Evolutionary conservation across 1,284 basidiomycete genomes (phyloP), one percentile per base, ranked within the genome.

Genomic region (Ustilago shanxiensis): DNA sequence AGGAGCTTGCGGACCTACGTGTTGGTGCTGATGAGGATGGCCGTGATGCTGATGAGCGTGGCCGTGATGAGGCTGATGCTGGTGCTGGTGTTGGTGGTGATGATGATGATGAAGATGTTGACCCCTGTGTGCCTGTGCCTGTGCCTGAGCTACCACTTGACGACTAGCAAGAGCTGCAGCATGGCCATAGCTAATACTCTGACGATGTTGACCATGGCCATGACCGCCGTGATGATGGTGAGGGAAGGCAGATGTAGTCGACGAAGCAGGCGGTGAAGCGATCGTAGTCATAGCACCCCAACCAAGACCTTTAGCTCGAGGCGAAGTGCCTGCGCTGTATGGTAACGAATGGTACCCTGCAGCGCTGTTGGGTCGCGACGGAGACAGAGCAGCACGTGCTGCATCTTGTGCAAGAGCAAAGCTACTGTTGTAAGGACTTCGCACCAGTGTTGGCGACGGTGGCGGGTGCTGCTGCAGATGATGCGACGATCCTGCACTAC

Each of bases 261-360:
- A 45, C 1, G 68, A 58, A 13, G 56, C 26, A 20, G 64, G 64
- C 13, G 67, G 65, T 45, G 66, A 61, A 41, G 64, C 69, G 41
- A 82, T 78, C n/a, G 76, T 60, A 2, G 80, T 83, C 78, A 81
- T 72, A 14, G 71, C 76, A 11, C 81, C 78, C 80, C 80, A 82
- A 7, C 80, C 80, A 9, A 81, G 66, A 13, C 81, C 81, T 10
- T 77, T 75, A 35, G 76, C 68, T 6, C 81, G 61, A 14, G 81
- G 81, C n/a, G 72, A 77, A 0, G 79, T 83, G 24, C 81, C 80
- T 3, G 75, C 62, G 22, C 62, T 77, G 51, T 64, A 60, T 7
- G 60, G 61, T 41, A 68, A 10, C 18, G 59, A 52, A 13, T 74
- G 60, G 44, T 63, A 65, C 3, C 72, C 72, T 16, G 68, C 68